Base-by-base conservation (phyloP, 768 basidiomycete species). In the Wakefieldia striispora region DNA sequence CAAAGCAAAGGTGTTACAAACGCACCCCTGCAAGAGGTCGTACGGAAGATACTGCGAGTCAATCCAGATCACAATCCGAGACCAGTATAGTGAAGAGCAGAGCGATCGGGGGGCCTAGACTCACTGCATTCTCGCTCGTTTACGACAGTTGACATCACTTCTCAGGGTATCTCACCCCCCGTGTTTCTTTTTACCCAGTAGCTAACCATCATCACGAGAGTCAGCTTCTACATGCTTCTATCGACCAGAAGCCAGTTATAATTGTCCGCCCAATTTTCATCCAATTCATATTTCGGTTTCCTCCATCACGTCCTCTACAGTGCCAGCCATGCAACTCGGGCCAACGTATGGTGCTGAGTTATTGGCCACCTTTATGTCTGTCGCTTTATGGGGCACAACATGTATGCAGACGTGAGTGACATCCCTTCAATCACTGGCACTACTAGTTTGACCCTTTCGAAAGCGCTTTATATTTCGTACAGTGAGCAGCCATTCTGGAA, bases 341-440 rank as follows among this genome's bases (percentile, higher is more conserved):
- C 35, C 50, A 20, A 46, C 31, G 2, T 42, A 54, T 38, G 55
- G 53, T 20, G 53, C 39, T 24, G 52, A 54, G 43, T 46, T 56
- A n/a, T 35, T 47, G 19, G 49, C 45, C 14, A 24, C 53, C 4
- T 56, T 34, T 16, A 9, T 46, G 13, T 38, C 44, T 35, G 40
- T 55, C 13, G 53, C 53, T 12, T 36, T 56, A 21, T 56, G 55
- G 55, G 48, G 54, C 7, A 55, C 33, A 14, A 37, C 54, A 21
- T 50, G 53, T 38, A 50, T 49, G 53, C 43, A 50, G 40, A 55
- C 55, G 47, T 55, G 26, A 17, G 47, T 21, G 11, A 36, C 6
- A 11, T 29, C 26, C 12, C 5, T 35, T 26, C 6, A 5, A 33
- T 24, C 39, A 10, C 29, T n/a, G 2, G 13, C 36, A 40, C 9